phyloP scores from a whole-genome alignment of 306 rosid species.

The Canavalia ensiformis region DNA sequence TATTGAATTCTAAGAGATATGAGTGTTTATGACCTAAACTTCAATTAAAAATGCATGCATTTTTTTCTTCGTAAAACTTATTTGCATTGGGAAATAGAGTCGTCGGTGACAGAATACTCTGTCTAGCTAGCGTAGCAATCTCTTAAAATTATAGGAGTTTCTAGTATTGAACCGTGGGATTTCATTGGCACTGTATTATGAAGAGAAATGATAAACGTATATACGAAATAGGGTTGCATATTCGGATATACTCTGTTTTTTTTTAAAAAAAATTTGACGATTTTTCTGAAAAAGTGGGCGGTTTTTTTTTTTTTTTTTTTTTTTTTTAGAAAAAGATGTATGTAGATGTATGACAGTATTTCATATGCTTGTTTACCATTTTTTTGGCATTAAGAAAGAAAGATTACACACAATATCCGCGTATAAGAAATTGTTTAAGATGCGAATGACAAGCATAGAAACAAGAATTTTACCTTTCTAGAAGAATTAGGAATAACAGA shows the following conservation, averaged over 20 bases:
- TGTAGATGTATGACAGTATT: no score
- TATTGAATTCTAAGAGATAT: neutral
- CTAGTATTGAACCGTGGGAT: constrained; percentile 29
- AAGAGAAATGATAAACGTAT: no score
- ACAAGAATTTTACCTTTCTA: constrained; percentile 57
- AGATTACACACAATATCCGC: constrained; percentile 33
- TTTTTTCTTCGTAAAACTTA: neutral
- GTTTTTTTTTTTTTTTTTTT: no score
- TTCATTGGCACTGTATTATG: neutral
- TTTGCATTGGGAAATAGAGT: constrained; percentile 17
- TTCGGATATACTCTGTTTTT: no score
- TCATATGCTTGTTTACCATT: no score
- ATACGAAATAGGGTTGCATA: no score
- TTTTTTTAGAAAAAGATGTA: no score
- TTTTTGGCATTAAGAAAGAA: constrained; percentile 22
- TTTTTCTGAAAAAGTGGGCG: no score
- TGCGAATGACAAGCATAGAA: constrained; percentile 37
- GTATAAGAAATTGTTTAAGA: constrained; percentile 8
- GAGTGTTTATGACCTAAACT: neutral
- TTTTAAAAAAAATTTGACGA: no score
- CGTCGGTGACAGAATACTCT: constrained; percentile 35
- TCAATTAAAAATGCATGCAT: neutral
- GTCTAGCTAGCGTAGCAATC: constrained; percentile 15
- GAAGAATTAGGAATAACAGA: constrained; percentile 41
- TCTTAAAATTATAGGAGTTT: constrained; percentile 11